Percentiles rank a stretch among this genome's conserved stretches.
phyloP scores from a whole-genome alignment of 1,284 basidiomycete genomes.

The Ceratobasidium sp. region DNA sequence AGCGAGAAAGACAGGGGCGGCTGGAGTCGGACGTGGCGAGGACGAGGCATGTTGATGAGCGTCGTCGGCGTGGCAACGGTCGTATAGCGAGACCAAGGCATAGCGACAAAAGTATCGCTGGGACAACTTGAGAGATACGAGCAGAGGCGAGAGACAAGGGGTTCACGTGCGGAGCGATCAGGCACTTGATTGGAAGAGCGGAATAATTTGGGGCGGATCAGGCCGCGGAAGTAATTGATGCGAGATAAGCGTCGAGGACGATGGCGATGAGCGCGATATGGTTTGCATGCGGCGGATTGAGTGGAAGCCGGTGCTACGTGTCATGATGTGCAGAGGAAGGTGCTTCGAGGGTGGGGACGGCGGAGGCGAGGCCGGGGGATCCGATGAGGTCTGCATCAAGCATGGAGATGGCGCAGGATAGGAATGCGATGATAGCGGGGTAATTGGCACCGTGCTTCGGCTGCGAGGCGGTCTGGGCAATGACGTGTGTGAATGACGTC shows the following conservation, averaged over 20 bases:
- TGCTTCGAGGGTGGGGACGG: too few relatives aligned
- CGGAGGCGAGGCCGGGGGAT: too few relatives aligned
- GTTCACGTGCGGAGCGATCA: neutral
- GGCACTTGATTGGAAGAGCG: slow-evolving; percentile 1
- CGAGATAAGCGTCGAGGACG: slow-evolving; percentile 26
- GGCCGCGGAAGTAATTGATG: slow-evolving; percentile 10
- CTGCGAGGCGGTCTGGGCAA: slow-evolving; percentile 1
- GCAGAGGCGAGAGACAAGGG: too few relatives aligned
- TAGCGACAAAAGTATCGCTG: too few relatives aligned
- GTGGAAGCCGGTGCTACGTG: slow-evolving; percentile 25
- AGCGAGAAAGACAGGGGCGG: neutral
- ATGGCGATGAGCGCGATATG: slow-evolving; percentile 18
- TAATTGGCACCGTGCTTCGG: slow-evolving; percentile 9
- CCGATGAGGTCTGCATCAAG: neutral
- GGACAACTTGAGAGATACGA: too few relatives aligned
- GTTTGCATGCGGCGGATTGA: slow-evolving; percentile 2
- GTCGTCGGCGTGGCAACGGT: neutral
- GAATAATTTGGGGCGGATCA: slow-evolving; percentile 26
- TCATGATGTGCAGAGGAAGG: neutral
- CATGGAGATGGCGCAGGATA: slow-evolving; percentile 24
- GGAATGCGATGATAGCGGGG: slow-evolving; percentile 20
- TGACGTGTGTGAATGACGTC: neutral
- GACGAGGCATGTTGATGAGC: neutral
- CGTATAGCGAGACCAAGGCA: too few relatives aligned
- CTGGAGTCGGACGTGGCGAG: neutral